Evolutionary conservation across 108 stramenopile genomes (phyloP), one percentile per base, ranked within the genome.

Genomic region (Mediolabrus comicus): DNA sequence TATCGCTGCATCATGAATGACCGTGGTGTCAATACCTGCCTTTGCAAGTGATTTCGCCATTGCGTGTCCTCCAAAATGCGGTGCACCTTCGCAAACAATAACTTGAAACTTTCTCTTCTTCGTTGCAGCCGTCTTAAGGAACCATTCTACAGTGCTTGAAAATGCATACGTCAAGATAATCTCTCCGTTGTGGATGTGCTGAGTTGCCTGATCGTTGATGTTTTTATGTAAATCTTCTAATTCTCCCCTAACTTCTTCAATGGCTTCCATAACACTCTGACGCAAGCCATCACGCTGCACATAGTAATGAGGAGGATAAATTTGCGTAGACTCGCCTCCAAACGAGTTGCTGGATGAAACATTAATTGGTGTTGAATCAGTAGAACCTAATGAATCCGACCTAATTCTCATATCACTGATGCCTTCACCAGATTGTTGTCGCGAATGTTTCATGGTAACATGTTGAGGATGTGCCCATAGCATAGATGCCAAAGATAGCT

Each of bases 171-270:
- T 95, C 36, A 98, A 53, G 38, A 98, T 90, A 33, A 95, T 82
- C 86, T 98, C 95, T 46, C 96, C 94, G 17, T 95, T 89, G 75
- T 99, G 98, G 59, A 99, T 97, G 69, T 97, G 95, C 32, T 90
- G 90, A 49, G 72, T 80, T 2, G 95, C 93, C 67, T 95, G 94
- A 33, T 91, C 91, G 67, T 91, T 86, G 75, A 95, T 95, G 38
- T 87, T 91, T 60, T 90, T 88, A 65, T 92, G 84, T 57, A 91
- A 56, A 79, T 93, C 91, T 71, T 95, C 92, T 51, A 97, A 65
- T 53, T 97, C 97, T 16, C 77, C 69, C 56, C 85, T 79, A 55
- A 95, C 87, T 72, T 97, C 97, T 39, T 88, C 79, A 59, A 96
- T 92, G 13, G 87, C 94, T 65, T 94, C 91, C 89, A 95, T 95